These are phyloP conservation scores for Candida golubevii DNA, from an alignment of 805 yeast species.

Conservation along the genomic window DNA sequence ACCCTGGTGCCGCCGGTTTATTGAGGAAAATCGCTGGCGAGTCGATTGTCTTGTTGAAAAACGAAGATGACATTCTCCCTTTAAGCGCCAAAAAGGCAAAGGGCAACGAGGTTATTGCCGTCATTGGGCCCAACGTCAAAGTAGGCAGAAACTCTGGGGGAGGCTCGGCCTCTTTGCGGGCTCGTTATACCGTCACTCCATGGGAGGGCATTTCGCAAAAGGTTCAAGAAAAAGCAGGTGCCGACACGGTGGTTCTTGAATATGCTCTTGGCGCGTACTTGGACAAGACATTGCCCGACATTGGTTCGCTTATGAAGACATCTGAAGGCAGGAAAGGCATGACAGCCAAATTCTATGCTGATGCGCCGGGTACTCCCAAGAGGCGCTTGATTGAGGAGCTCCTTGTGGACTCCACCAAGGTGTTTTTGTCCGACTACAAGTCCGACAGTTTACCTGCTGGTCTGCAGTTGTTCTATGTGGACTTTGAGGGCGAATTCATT, in stretches of 20 bases:
- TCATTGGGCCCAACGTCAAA: conserved; percentile 60
- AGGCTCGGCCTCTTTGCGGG: conserved; percentile 55
- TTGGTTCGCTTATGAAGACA: conserved; percentile 19
- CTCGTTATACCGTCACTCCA: conserved; percentile 49
- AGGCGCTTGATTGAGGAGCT: conserved; percentile 25
- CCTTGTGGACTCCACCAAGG: conserved; percentile 12
- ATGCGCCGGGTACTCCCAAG: conserved; percentile 22
- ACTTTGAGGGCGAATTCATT: conserved; percentile 38
- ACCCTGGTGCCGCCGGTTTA: conserved; percentile 13
- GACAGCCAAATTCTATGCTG: conserved; percentile 23
- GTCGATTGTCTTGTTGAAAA: conserved; percentile 53
- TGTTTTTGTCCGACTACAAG: conserved; percentile 20
- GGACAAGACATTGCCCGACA: conserved; percentile 30
- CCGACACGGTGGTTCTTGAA: conserved; percentile 15
- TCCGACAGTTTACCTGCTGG: conserved; percentile 8
- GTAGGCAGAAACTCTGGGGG: conserved; percentile 52
- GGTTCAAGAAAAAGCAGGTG: conserved; percentile 17
- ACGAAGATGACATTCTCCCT: conserved; percentile 46
- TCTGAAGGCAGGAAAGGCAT: conserved; percentile 26
- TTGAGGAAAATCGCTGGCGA: conserved; percentile 27
- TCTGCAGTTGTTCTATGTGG: conserved; percentile 37
- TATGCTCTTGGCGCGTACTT: conserved; percentile 32
- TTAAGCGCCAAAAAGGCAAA: conserved; percentile 19
- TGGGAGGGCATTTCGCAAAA: conserved; percentile 41
- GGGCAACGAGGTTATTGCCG: conserved; percentile 38